Base-by-base conservation (phyloP, 495 filamentous ascomycete genomes). In the Penicillium macrosclerotiorum region DNA sequence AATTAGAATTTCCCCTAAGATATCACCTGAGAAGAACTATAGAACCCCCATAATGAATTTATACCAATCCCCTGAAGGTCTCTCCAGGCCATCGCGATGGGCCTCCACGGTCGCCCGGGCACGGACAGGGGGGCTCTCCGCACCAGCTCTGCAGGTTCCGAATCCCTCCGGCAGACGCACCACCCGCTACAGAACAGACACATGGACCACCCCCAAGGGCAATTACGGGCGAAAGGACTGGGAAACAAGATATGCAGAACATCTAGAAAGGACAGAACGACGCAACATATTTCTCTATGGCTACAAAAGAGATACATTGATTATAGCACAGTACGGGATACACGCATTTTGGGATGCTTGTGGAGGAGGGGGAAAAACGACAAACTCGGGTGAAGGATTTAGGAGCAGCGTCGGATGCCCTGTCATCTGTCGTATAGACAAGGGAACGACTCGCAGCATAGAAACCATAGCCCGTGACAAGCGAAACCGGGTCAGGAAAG, bases 261-360 rank as follows among this genome's bases (percentile, higher is more conserved):
- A n/a, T 2, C 8, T 35, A 29, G 17, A 59, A 47, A 52, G 30
- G 31, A 43, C 42, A 54, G 53, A 47, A 52, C 38, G 3, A 17
- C 30, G 32, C 48, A 60, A 47, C 43, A 30, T 49, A 60, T 57
- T 52, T 49, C 49, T 67, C 64, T 68, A 71, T 67, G 62, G 53
- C 65, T 65, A 74, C 69, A 74, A 73, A 72, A 55, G 63, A 71
- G 57, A 75, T 73, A 68, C 54, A 72, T 69, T 65, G 69, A 66
- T 69, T 73, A 75, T 73, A 62, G 69, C 71, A 75, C 71, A 72
- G 67, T 72, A 74, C 66, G 60, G 62, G 61, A 66, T 73, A 73
- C 68, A 74, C 52, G 64, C 60, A 62, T 64, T 65, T 65, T 71
- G 61, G 63, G 54, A 62, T 63, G 60, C 57, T 60, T 47, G 57